phyloP scores from a whole-genome alignment of 1,139 yeast genomes.

The Saccharomyces hybrid region DNA sequence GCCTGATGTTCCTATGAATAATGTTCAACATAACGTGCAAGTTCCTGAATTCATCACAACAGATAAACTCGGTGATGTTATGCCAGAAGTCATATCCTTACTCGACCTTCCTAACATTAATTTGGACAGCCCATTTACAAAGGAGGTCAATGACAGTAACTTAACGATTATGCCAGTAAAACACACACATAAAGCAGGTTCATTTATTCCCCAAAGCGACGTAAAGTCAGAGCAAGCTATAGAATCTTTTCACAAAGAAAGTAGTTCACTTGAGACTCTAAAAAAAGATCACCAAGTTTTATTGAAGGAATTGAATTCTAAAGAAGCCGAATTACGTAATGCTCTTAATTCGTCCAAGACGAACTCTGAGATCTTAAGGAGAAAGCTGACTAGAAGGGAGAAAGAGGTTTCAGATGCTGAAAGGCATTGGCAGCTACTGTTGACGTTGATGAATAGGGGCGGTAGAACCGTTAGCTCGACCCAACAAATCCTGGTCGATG shows the following conservation, averaged over 20 bases:
- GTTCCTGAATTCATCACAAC: neutral
- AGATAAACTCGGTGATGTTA: neutral
- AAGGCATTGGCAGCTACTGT: conserved; percentile 11
- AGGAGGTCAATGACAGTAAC: neutral
- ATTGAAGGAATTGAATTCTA: conserved; percentile 3
- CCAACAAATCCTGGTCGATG: conserved; percentile 15
- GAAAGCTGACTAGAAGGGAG: conserved; percentile 19
- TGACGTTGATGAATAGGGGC: conserved; percentile 6
- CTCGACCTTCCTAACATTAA: neutral
- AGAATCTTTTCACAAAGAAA: neutral
- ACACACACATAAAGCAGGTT: neutral
- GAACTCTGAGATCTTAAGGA: conserved; percentile 14
- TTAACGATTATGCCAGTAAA: neutral
- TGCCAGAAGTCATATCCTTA: neutral
- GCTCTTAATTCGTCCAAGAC: conserved; percentile 12
- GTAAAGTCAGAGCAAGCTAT: neutral
- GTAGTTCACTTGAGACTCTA: neutral
- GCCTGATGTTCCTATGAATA: neutral
- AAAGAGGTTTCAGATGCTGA: conserved; percentile 13
- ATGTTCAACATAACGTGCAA: neutral
- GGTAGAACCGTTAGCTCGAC: conserved; percentile 9
- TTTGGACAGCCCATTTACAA: neutral
- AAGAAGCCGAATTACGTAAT: conserved; percentile 12
- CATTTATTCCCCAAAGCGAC: neutral
- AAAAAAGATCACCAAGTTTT: conserved; percentile 6